Base-by-base conservation (phyloP, 352 stramenopile genomes). In the Globisporangium splendens region DNA sequence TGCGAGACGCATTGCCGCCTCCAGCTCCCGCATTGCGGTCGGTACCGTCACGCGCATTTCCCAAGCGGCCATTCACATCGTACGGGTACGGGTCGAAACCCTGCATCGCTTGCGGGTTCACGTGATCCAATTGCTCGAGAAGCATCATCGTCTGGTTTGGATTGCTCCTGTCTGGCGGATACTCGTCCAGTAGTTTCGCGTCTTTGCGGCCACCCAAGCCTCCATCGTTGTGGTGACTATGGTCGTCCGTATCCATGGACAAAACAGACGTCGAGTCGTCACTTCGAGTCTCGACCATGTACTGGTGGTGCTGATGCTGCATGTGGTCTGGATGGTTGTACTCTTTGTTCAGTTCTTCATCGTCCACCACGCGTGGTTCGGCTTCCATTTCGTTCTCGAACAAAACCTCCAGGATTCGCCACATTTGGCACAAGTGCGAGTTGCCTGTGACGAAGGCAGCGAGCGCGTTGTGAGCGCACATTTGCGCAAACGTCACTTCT, bases 61-160 rank as follows among this genome's bases (percentile, higher is more conserved):
- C 69, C 35, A 69, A 65, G 8, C 66, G 66, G 17, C 66, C 68
- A 33, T 71, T 79, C 1, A 69, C 62, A 39, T 95, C 79, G 50
- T 93, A 93, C 53, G 86, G 84, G 61, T 93, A 95, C 22, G 84
- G 75, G 47, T 93, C 86, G 28, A 92, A 93, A 0, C 82, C 86
- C 69, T 94, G 78, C 80, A 95, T 91, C 8, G 85, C 85, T 61
- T 93, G 80, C 5, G 86, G 86, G 42, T 96, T 96, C 0, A 96
- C 83, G 31, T 92, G 78, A 46, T 96, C 86, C 1, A 96, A 69
- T 54, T 96, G 86, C 46, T 93, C 75, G 1, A 96, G 66, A 7
- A 96, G 58, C 77, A 89, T 90, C 3, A 71, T 64, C 1, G 86
- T 91, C 54, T 93, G 77, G 41, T 80, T 93, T 6, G 75, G 63